Conservation (phyloP, 768 basidiomycete species). For the Tephrocybe sp. region DNA sequence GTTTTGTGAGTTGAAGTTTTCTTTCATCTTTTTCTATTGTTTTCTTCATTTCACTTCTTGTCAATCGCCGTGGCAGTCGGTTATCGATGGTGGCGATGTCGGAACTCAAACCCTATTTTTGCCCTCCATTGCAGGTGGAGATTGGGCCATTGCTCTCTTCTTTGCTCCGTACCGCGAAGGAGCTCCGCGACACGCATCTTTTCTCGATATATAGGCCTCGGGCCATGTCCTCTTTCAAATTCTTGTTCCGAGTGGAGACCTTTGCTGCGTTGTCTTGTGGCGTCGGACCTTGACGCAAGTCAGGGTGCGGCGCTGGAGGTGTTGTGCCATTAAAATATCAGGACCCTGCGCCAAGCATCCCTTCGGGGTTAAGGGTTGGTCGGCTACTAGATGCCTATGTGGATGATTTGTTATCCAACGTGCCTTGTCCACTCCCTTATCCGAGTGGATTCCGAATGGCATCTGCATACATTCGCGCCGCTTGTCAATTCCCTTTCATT, state of each 20-base stretch:
- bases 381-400: not conserved
- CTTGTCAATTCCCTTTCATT: constrained; percentile 6
- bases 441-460: constrained; percentile 14
- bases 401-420: not conserved
- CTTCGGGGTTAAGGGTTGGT: not conserved
- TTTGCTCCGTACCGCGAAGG: too few species aligned
- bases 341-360: not conserved
- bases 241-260: not conserved
- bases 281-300: not conserved
- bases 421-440: constrained; percentile 3
- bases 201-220: too few species aligned
- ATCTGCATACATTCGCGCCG: not conserved
- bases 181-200: too few species aligned
- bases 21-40: constrained; percentile 3
- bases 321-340: not conserved
- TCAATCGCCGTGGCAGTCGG: too few species aligned
- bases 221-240: too few species aligned
- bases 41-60: not conserved
- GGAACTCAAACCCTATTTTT: not conserved
- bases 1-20: constrained; percentile 66
- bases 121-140: not conserved
- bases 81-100: too few species aligned
- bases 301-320: not conserved
- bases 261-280: not conserved
- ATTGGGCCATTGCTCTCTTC: not conserved